A percentile compares a stretch with the other conserved stretches of the same genome.
Conservation (phyloP, 2,329 filamentous ascomycete species). For the Alternaria sp. region DNA sequence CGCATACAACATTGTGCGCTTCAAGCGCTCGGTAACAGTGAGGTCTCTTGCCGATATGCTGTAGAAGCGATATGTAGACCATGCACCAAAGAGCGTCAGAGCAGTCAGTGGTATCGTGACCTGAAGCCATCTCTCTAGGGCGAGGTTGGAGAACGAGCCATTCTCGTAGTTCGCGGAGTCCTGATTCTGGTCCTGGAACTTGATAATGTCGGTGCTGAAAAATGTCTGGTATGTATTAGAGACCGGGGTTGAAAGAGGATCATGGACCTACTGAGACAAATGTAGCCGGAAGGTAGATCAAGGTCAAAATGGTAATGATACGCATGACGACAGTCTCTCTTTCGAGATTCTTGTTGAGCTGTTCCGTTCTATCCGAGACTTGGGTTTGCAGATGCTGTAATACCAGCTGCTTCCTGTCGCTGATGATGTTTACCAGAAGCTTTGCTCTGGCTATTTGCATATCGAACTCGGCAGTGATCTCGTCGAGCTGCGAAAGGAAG, state of each 20-base stretch:
- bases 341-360: constrained; percentile 28
- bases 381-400: constrained; percentile 35
- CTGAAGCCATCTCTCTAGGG: constrained; percentile 46
- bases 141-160: constrained; percentile 37
- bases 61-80: constrained; percentile 21
- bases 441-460: constrained; percentile 47
- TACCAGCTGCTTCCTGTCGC: constrained; percentile 45
- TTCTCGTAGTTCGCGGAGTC: not conserved
- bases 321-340: constrained; percentile 35
- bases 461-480: constrained; percentile 45
- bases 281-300: constrained; percentile 35
- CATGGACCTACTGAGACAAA: constrained; percentile 34
- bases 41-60: not conserved
- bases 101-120: constrained; percentile 48
- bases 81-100: constrained; percentile 35
- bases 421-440: constrained; percentile 43
- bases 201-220: constrained; percentile 51
- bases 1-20: not conserved
- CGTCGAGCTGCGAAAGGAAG: constrained; percentile 35
- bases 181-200: constrained; percentile 39
- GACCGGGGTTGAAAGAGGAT: no score
- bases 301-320: constrained; percentile 33
- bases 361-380: constrained; percentile 26
- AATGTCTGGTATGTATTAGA: constrained; percentile 39
- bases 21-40: not conserved